Base-by-base conservation (phyloP, 1,284 basidiomycete genomes). In the Ceratobasidium sp. region DNA sequence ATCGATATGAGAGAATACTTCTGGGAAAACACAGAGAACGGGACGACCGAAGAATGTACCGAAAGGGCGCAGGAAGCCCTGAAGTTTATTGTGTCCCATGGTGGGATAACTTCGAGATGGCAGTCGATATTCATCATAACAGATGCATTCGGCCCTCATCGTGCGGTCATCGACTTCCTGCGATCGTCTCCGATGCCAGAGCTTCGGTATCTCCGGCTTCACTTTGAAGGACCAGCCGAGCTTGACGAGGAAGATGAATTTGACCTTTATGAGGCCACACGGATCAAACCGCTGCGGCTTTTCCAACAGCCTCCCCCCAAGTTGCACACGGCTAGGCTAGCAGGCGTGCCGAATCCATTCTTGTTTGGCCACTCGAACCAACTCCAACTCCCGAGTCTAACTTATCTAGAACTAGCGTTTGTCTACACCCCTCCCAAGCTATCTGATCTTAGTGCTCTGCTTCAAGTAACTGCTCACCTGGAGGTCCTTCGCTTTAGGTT, bases 91-190 rank as follows among this genome's bases (percentile, higher is more conserved):
- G 60, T 65, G 20, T 48, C 46, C 30, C 71, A 54, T 52, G 71
- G 71, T 7, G 73, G 73, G 20, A 62, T 55, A 8, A 38, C 73
- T 10, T n/a, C 73, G 1, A 52, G 73, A 27, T 75, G 71, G 71
- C 55, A 30, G 35, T 20, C 33, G 20, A 23, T 75, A 20, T 50
- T 18, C 3, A 41, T 75, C 33, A 30, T 10, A 10, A 75, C 71
- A 12, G 71, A 75, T 35, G 12, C 62, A 14, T 54, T 54, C 16
- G 30, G 18, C 2, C 59, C 60, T 18, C 71, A 75, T 14, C 50
- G 20, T 52, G 60, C 50, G 10, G 59, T 50, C 30, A 52, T 65
- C 5, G 23, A 65, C 12, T 65, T 75, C 20, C 46, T 75, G 1
- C 0, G 35, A 4, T 38, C 30, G 27, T 55, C 44, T 35, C 18